Percentiles rank a stretch among this genome's conserved stretches.
These are phyloP conservation scores for Urostyla sp. DNA, from an alignment of 73 alveolate genomes.

Conservation along the genomic window DNA sequence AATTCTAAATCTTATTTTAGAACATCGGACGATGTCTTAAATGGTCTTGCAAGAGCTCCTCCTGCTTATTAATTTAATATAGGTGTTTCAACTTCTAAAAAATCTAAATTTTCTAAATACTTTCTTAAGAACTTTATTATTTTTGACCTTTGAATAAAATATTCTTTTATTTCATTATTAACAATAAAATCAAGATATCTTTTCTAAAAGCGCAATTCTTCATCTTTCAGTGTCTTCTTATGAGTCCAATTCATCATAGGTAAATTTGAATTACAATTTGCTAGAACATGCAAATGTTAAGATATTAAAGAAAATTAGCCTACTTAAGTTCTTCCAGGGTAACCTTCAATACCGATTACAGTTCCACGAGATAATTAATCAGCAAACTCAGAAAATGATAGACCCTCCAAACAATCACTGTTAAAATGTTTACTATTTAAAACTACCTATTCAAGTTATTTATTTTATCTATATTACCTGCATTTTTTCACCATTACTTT, in stretches of 20 bases:
- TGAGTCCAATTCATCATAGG: conserved; percentile 85
- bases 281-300: conserved; percentile 71
- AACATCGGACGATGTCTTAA: conserved; percentile 96
- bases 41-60: conserved; percentile 99
- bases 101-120: conserved; percentile 92
- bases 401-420: neutral
- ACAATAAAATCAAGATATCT: conserved; percentile 97
- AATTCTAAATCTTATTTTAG: conserved; percentile 91
- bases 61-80: conserved; percentile 97
- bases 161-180: conserved; percentile 89
- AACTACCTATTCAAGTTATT: neutral
- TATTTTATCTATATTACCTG: conserved; percentile 37
- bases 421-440: neutral
- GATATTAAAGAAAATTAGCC: conserved; percentile 95
- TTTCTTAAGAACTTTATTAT: conserved; percentile 90
- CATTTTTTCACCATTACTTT: conserved; percentile 28
- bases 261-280: conserved; percentile 91
- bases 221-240: conserved; percentile 96
- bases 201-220: conserved; percentile 93
- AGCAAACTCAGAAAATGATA: neutral
- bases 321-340: conserved; percentile 93
- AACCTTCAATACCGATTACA: conserved; percentile 95
- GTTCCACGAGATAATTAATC: conserved; percentile 87
- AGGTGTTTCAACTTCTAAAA: conserved; percentile 99
- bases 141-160: conserved; percentile 91